These are phyloP conservation scores for Austroboletus niveus DNA, from an alignment of 1,284 basidiomycete species.

Conservation along the genomic window DNA sequence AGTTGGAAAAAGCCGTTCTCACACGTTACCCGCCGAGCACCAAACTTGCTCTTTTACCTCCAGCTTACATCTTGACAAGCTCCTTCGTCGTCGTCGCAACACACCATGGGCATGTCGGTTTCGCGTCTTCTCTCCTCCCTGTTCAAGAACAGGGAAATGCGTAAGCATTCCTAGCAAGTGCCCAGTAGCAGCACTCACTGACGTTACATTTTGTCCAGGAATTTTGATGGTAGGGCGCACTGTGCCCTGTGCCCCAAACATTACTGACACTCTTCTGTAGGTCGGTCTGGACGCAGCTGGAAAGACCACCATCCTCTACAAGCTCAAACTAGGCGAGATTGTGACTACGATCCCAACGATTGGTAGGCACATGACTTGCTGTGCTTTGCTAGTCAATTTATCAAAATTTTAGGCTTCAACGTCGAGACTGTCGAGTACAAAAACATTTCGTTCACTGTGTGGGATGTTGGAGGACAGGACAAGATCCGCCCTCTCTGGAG, in stretches of 20 bases:
- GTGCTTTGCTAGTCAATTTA: conserved; percentile 22
- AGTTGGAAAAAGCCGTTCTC: conserved; percentile 35
- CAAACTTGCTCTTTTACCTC: conserved; percentile 37
- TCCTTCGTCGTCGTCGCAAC: conserved; percentile 33
- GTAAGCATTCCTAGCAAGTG: conserved; percentile 53
- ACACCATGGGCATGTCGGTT: conserved; percentile 82
- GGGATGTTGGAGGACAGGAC: conserved; percentile 89
- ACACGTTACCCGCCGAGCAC: conserved; percentile 32
- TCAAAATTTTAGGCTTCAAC: conserved; percentile 78
- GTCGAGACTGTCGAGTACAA: conserved; percentile 95
- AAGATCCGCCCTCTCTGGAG: conserved; percentile 94
- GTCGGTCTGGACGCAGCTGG: conserved; percentile 97
- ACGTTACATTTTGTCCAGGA: conserved; percentile 45
- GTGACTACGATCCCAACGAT: conserved; percentile 99
- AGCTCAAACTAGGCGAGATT: conserved; percentile 97
- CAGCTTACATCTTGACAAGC: conserved; percentile 36
- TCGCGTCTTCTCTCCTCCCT: conserved; percentile 82
- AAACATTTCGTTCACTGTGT: conserved; percentile 90
- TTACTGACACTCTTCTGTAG: conserved; percentile 36
- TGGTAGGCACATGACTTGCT: conserved; percentile 56
- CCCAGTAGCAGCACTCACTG: conserved; percentile 37
- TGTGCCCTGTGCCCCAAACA: conserved; percentile 11
- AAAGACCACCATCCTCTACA: conserved; percentile 98
- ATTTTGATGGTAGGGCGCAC: conserved; percentile 63
- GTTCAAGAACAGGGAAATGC: conserved; percentile 99